phyloP scores from a whole-genome alignment of 2,329 filamentous ascomycete species.

The Albophoma yamanashiensis region DNA sequence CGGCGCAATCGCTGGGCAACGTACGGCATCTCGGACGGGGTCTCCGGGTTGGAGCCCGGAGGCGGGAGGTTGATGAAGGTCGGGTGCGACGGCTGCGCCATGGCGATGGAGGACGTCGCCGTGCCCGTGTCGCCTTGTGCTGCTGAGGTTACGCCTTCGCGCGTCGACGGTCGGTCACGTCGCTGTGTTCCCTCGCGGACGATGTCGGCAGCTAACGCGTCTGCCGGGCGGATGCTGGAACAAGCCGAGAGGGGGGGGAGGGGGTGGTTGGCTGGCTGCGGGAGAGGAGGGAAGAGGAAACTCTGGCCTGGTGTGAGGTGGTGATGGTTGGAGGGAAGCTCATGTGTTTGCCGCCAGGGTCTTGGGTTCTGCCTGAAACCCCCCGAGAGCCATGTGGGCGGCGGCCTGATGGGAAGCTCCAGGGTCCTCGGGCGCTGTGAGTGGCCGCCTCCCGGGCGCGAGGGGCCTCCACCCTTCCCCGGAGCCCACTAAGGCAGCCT shows the following conservation, averaged over 20 bases:
- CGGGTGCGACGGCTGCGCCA: conserved; percentile 37
- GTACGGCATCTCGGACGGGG: conserved; percentile 84
- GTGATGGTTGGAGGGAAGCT: neutral
- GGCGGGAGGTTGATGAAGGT: conserved; percentile 79
- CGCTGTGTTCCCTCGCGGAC: neutral
- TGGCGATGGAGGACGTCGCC: conserved; percentile 8
- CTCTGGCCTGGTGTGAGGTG: neutral
- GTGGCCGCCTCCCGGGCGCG: neutral
- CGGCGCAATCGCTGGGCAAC: conserved; percentile 19
- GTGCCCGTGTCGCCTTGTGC: neutral
- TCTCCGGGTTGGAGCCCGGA: conserved; percentile 71
- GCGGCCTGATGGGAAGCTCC: neutral
- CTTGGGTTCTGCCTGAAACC: neutral
- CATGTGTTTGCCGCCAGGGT: neutral
- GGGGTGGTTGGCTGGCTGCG: neutral
- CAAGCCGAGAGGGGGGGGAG: neutral
- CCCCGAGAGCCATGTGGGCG: neutral
- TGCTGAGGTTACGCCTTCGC: no score
- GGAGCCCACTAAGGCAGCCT: neutral
- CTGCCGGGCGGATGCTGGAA: neutral
- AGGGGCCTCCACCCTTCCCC: neutral
- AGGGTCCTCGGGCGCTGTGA: neutral
- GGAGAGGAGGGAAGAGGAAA: neutral
- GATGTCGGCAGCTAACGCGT: neutral
- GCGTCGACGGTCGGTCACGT: neutral